Evolutionary conservation across 176 grass and related monocot species (phyloP), one percentile per base, ranked within the genome.

Genomic region (Carex littledalei): DNA sequence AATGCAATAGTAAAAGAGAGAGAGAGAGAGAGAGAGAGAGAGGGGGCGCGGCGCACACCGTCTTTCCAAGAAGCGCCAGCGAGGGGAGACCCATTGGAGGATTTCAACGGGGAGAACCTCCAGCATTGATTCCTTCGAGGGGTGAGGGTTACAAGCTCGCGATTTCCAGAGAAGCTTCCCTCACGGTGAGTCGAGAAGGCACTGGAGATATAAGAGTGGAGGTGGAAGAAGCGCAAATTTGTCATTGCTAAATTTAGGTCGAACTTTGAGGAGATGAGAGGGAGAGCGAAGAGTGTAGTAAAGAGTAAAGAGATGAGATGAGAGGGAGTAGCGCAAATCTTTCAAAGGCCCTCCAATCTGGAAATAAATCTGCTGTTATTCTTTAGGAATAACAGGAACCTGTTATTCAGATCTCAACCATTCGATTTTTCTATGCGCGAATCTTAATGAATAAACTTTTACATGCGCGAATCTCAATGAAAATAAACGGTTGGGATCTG

Each of bases 61-160:
- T 91, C 80, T 50, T 72, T 63, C 75, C 86, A 93, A 71, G 92
- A 90, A 69, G 85, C 81, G 32, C 86, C 86, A 79, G 88, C 84
- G 78, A 91, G 89, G 17, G 95, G 95, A 64, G 63, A 75, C 4
- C 95, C 92, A 85, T 93, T 97, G 4, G 69, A 84, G 62, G 89
- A 91, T 79, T 59, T 93, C 5, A 85, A 90, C 39, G 31, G 87
- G 74, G 88, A 78, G 24, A 54, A 32, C 56, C 76, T 91, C 68
- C 67, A 29, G 45, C 49, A 63, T 14, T 54, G 73, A 57, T 37
- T 81, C 81, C 84, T 86, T 17, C 67, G 84, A 34, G 26, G 22
- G 8, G 69, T 56, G 37, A 86, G n/a, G 60, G 14, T 29, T 14
- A 73, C 17, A 6, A n/a, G 49, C 2, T 57, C 37, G 62, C 39